Conservation (phyloP, 2,329 filamentous ascomycete genomes). For the Juglanconis oblonga region DNA sequence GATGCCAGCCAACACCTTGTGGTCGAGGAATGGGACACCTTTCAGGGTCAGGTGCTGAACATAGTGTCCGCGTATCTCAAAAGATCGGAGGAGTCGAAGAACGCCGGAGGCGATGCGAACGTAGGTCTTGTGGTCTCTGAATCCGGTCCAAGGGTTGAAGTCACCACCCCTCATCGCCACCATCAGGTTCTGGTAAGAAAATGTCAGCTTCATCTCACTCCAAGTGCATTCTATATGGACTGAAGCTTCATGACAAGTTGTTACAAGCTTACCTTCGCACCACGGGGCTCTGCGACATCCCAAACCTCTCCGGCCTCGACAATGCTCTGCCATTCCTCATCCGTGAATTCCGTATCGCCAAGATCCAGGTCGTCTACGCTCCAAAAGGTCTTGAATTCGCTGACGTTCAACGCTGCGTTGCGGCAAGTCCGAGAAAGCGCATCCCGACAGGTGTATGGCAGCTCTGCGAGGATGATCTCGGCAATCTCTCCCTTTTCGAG, state of each 20-base stretch:
- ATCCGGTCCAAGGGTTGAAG: no score
- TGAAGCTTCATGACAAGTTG: background rate
- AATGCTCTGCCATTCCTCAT: background rate
- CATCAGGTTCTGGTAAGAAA: background rate
- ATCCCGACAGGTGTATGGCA: conserved; percentile 1
- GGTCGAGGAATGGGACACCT: conserved; percentile 8
- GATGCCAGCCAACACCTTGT: background rate
- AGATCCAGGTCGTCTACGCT: background rate
- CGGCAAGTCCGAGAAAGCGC: background rate
- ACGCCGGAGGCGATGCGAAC: background rate
- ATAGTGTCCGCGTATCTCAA: background rate
- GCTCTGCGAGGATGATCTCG: background rate
- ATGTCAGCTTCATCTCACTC: background rate
- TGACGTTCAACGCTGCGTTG: background rate
- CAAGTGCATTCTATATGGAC: background rate
- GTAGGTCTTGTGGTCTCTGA: no score
- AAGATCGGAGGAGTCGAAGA: background rate
- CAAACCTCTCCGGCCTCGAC: background rate
- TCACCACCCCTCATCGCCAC: background rate
- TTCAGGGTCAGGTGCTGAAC: conserved; percentile 2
- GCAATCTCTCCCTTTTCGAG: conserved; percentile 25
- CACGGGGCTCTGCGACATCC: background rate
- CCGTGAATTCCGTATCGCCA: conserved; percentile 5
- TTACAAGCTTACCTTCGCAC: background rate
- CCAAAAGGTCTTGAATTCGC: conserved; percentile 7